Evolutionary conservation across 768 basidiomycete species (phyloP).

Genomic region (Russula foetens): DNA sequence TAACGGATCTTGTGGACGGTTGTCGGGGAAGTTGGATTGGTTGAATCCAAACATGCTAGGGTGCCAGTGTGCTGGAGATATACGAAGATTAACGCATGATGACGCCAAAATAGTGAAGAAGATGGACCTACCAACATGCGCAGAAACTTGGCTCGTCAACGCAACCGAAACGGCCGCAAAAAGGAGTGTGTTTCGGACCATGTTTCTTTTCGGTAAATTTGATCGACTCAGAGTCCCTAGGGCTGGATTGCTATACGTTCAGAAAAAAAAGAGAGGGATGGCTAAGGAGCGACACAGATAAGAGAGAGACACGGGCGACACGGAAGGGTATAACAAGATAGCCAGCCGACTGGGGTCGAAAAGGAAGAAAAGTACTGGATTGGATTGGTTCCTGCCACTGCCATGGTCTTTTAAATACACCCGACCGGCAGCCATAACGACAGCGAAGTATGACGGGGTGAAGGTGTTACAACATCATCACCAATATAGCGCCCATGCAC

Average conservation of each 20-base stretch:
- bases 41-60: constrained; percentile 35
- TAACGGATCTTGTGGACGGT: constrained; percentile 33
- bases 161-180: neutral
- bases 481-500: too few species aligned
- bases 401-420: neutral
- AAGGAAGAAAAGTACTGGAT: neutral
- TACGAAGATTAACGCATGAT: neutral
- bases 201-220: too few species aligned
- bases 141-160: neutral
- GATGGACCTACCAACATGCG: neutral
- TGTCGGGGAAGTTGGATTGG: constrained; percentile 24
- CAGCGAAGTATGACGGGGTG: neutral
- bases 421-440: neutral
- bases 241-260: neutral
- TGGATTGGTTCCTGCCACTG: neutral
- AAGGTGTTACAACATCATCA: too few species aligned
- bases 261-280: neutral
- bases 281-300: neutral
- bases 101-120: too few species aligned
- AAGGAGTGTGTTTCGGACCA: too few species aligned
- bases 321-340: neutral
- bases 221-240: too few species aligned
- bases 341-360: neutral
- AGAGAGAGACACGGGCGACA: neutral
- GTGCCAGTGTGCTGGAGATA: constrained; percentile 27